Percentiles rank a stretch among this genome's conserved stretches.
These are phyloP conservation scores for Barbatosphaeria neglecta DNA, from an alignment of 495 filamentous ascomycete genomes.

Conservation along the genomic window DNA sequence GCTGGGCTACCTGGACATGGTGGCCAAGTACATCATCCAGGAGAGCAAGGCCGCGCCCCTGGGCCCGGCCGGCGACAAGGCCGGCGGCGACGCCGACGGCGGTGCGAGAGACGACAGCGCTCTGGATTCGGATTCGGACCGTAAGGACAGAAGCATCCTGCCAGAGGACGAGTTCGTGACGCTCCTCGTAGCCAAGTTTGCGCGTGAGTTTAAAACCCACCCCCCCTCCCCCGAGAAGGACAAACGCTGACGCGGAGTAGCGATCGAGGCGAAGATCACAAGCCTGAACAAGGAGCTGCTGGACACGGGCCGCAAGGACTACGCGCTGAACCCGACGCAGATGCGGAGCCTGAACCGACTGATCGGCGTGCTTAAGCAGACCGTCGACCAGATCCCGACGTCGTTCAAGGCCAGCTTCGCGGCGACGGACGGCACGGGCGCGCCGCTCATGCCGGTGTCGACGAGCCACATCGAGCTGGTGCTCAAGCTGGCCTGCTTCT, in stretches of 20 bases:
- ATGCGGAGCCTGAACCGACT: background rate
- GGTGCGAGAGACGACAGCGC: slow-evolving; percentile 64
- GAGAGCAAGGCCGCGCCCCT: slow-evolving; percentile 82
- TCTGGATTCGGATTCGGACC: too few relatives aligned
- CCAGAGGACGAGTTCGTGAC: slow-evolving; percentile 56
- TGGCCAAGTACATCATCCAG: slow-evolving; percentile 82
- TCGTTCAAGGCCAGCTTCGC: too few relatives aligned
- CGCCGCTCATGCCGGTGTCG: background rate
- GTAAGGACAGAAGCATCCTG: slow-evolving; percentile 7
- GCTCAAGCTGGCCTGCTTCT: slow-evolving; percentile 55
- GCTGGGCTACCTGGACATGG: slow-evolving; percentile 81
- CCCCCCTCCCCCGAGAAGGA: slow-evolving; percentile 21
- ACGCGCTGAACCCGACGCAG: slow-evolving; percentile 5
- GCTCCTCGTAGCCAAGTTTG: slow-evolving; percentile 38
- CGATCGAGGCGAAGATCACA: slow-evolving; percentile 61
- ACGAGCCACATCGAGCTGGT: slow-evolving; percentile 41
- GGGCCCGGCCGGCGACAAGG: slow-evolving; percentile 39
- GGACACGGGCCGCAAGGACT: background rate
- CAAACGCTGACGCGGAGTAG: slow-evolving; percentile 39
- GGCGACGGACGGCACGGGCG: background rate
- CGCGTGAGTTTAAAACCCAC: slow-evolving; percentile 12
- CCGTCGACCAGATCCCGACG: background rate
- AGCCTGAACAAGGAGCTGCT: slow-evolving; percentile 60
- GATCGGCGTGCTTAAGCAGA: background rate
- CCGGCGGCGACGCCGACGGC: slow-evolving; percentile 59